phyloP scores from a whole-genome alignment of 345 rosid genomes.

The Eucalyptus microcorys region DNA sequence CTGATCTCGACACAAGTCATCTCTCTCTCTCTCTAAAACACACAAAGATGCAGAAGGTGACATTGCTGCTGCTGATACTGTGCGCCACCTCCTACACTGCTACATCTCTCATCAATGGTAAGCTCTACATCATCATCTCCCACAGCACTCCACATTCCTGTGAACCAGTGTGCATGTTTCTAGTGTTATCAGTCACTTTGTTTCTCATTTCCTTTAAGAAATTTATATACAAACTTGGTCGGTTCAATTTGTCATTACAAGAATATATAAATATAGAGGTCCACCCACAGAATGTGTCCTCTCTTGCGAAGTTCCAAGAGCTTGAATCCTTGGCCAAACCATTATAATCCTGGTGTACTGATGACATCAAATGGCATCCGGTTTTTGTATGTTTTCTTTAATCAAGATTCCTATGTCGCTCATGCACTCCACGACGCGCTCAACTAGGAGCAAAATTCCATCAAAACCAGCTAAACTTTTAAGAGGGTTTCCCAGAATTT shows the following conservation, averaged over 20 bases:
- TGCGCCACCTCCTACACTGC: neutral
- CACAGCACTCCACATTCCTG: neutral
- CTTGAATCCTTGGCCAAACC: neutral
- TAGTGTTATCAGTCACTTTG: neutral
- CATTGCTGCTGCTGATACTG: neutral
- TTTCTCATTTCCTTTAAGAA: neutral
- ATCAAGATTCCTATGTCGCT: neutral
- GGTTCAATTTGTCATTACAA: neutral
- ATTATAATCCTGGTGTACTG: neutral
- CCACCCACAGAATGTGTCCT: neutral
- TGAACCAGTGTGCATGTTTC: neutral
- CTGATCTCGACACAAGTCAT: neutral
- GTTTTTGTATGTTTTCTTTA: neutral
- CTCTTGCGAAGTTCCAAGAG: neutral
- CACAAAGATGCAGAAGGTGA: neutral
- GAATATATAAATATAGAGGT: neutral
- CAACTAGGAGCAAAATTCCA: neutral
- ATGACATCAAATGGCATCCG: neutral
- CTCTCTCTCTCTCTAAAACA: neutral
- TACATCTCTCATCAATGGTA: neutral
- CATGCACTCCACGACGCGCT: neutral
- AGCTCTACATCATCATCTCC: neutral
- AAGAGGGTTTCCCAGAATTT: neutral
- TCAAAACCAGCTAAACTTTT: neutral
- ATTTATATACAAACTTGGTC: neutral